phyloP scores from a whole-genome alignment of 2,329 filamentous ascomycete species.

The Trichophyton verrucosum region DNA sequence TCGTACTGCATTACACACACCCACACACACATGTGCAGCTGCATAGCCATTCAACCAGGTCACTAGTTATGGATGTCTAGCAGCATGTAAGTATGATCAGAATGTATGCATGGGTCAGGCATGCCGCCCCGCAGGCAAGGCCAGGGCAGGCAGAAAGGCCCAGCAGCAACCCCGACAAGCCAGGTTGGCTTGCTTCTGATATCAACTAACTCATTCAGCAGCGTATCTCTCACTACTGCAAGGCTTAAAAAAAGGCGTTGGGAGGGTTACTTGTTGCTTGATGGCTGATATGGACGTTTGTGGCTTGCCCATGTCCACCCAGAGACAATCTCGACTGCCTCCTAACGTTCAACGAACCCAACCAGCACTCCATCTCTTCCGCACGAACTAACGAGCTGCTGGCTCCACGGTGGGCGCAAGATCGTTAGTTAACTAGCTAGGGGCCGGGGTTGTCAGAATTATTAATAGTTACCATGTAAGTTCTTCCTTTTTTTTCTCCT shows the following conservation, averaged over 20 bases:
- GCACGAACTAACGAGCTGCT: background rate
- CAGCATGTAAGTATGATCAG: background rate
- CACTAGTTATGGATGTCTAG: background rate
- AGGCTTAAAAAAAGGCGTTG: background rate
- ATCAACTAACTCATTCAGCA: background rate
- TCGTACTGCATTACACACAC: background rate
- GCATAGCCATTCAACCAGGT: background rate
- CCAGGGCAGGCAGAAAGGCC: background rate
- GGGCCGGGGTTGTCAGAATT: background rate
- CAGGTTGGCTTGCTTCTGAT: background rate
- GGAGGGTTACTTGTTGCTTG: background rate
- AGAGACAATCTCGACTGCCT: background rate
- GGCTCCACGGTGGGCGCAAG: background rate
- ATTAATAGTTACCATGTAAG: background rate
- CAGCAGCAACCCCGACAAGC: background rate
- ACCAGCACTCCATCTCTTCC: background rate
- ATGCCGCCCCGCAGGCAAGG: background rate
- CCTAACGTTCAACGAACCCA: too few relatives aligned
- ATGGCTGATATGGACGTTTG: background rate
- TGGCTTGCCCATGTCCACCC: background rate
- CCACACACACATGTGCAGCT: background rate
- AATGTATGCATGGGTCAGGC: slow-evolving; percentile 1
- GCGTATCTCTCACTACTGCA: background rate
- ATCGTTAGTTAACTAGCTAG: background rate
- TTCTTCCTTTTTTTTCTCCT: background rate